These are phyloP conservation scores for Tylopilus sp. DNA, from an alignment of 768 basidiomycete genomes.

Conservation along the genomic window DNA sequence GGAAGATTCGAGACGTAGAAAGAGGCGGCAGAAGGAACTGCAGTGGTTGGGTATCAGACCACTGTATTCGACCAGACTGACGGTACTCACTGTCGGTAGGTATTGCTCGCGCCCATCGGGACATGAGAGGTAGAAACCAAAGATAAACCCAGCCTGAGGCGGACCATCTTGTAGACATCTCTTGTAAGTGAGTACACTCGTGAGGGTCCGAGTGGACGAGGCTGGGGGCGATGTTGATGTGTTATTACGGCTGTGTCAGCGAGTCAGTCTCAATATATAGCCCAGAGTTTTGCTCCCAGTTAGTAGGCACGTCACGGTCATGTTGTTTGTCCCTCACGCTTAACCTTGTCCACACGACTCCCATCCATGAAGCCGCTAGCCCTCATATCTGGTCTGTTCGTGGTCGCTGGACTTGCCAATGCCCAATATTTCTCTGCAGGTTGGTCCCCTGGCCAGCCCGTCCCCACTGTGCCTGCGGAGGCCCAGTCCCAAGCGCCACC, in stretches of 20 bases:
- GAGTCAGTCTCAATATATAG: too few relatives aligned
- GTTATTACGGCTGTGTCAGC: too few relatives aligned
- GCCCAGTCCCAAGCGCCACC: slow-evolving; percentile 21
- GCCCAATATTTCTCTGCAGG: slow-evolving; percentile 80
- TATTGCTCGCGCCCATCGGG: slow-evolving; percentile 21
- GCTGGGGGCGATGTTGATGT: slow-evolving; percentile 1
- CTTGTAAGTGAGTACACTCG: too few relatives aligned
- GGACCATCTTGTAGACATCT: slow-evolving; percentile 6
- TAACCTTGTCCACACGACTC: neutral
- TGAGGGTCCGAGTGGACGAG: neutral
- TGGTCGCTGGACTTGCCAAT: slow-evolving; percentile 21
- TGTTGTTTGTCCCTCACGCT: neutral
- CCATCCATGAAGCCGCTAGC: slow-evolving; percentile 48
- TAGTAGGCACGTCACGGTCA: too few relatives aligned
- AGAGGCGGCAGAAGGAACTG: slow-evolving; percentile 77
- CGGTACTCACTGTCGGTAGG: slow-evolving; percentile 40
- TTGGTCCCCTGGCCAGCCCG: slow-evolving; percentile 75
- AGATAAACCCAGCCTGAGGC: slow-evolving; percentile 12
- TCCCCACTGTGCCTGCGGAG: slow-evolving; percentile 23
- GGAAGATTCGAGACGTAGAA: slow-evolving; percentile 81
- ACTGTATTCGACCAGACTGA: neutral
- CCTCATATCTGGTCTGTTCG: slow-evolving; percentile 32
- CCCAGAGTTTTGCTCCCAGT: neutral
- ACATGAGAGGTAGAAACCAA: slow-evolving; percentile 15
- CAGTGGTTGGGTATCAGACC: neutral